phyloP scores from a whole-genome alignment of 805 yeast species.

The Maudiozyma pseudohumilis region DNA sequence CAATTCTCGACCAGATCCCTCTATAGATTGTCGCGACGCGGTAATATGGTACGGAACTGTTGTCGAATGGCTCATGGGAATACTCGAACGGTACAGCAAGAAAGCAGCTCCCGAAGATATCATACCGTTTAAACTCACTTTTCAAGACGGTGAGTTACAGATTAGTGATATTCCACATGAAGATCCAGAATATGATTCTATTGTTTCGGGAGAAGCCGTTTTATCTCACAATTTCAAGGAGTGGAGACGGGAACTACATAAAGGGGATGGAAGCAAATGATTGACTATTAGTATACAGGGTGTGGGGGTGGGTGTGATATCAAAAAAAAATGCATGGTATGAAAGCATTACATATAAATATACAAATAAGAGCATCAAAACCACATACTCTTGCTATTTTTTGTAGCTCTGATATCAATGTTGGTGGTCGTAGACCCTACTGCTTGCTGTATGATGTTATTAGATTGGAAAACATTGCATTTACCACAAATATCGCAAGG shows the following conservation, averaged over 20 bases:
- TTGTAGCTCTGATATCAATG: too few relatives aligned
- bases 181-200: constrained; percentile 29
- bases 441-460: constrained; percentile 15
- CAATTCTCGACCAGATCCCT: constrained; percentile 29
- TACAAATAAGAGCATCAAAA: background rate
- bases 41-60: constrained; percentile 80
- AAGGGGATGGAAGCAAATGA: background rate
- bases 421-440: too few relatives aligned
- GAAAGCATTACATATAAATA: background rate
- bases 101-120: constrained; percentile 49
- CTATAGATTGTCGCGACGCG: constrained; percentile 64
- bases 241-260: constrained; percentile 36
- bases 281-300: too few relatives aligned
- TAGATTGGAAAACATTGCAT: constrained; percentile 39
- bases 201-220: constrained; percentile 32
- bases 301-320: too few relatives aligned
- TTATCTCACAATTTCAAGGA: constrained; percentile 39
- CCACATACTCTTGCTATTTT: background rate
- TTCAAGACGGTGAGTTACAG: constrained; percentile 43
- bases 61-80: constrained; percentile 59
- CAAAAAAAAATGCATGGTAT: background rate
- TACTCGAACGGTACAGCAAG: constrained; percentile 18
- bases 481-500: constrained; percentile 45
- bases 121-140: constrained; percentile 42
- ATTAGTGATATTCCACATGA: constrained; percentile 34